Evolutionary conservation across 345 rosid species (phyloP).

Genomic region (Brassica carinata): DNA sequence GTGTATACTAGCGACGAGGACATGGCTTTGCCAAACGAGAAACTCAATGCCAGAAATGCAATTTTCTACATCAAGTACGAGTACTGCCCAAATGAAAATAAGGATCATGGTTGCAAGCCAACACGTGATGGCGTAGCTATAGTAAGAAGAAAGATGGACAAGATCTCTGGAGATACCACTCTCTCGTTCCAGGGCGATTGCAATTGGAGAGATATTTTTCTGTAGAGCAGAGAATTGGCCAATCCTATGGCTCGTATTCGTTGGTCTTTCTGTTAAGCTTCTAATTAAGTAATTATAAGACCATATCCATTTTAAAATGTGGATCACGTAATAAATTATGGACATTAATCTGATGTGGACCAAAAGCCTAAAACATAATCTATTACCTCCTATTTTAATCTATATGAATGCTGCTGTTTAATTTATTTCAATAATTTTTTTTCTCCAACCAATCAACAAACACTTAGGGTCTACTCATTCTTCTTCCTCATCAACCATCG

Average conservation of each 20-base stretch:
- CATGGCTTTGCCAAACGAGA: background rate
- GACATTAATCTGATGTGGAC: too few relatives aligned
- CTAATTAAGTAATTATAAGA: background rate
- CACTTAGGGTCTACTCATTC: too few relatives aligned
- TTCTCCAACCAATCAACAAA: too few relatives aligned
- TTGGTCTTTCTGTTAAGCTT: background rate
- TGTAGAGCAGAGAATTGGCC: background rate
- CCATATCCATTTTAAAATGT: background rate
- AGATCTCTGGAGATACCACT: background rate
- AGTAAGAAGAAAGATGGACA: background rate
- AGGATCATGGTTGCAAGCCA: background rate
- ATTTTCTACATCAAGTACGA: conserved; percentile 21
- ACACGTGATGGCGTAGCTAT: background rate
- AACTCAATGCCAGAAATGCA: background rate
- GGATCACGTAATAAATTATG: background rate
- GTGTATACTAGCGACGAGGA: background rate
- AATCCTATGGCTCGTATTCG: background rate
- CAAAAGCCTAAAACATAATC: too few relatives aligned
- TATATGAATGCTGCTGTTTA: too few relatives aligned
- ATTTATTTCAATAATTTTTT: too few relatives aligned
- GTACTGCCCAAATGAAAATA: background rate
- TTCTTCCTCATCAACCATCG: too few relatives aligned
- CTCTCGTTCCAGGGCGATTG: background rate
- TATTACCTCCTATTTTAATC: too few relatives aligned
- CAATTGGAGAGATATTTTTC: background rate